phyloP scores from a whole-genome alignment of 2,329 filamentous ascomycete species.

The Didymellaceae sp. region DNA sequence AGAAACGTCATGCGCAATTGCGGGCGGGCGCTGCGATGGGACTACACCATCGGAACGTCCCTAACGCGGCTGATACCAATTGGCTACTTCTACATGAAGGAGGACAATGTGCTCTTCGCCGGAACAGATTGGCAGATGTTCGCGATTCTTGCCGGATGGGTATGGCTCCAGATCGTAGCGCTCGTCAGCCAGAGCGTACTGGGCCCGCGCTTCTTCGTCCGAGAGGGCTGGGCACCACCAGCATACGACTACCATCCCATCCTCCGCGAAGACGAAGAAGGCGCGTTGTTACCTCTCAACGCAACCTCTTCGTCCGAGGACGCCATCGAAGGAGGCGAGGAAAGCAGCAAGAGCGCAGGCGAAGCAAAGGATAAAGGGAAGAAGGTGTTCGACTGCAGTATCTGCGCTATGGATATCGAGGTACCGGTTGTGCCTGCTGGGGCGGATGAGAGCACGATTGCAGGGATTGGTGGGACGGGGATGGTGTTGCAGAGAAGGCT shows the following conservation, averaged over 20 bases:
- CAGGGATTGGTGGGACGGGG: conserved; percentile 47
- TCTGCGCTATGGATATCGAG: conserved; percentile 90
- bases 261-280: conserved; percentile 82
- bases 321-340: conserved; percentile 8
- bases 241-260: conserved; percentile 97
- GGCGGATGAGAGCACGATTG: conserved; percentile 3
- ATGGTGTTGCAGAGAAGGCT: conserved; percentile 78
- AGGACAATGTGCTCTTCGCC: conserved; percentile 82
- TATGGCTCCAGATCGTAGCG: conserved; percentile 83
- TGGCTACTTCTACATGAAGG: conserved; percentile 81
- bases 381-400: conserved; percentile 84
- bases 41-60: conserved; percentile 86
- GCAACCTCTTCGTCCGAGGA: conserved; percentile 47
- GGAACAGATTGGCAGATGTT: conserved; percentile 72
- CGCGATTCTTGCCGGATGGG: conserved; percentile 71
- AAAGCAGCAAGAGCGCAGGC: conserved; percentile 36
- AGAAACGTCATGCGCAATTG: conserved; percentile 92
- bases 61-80: conserved; percentile 78
- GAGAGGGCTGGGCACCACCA: conserved; percentile 68
- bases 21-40: conserved; percentile 88
- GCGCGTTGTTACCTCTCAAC: conserved; percentile 77
- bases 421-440: conserved; percentile 76
- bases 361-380: conserved; percentile 61
- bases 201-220: conserved; percentile 86
- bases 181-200: conserved; percentile 84